These are phyloP conservation scores for Trichoderma pleuroti DNA, from an alignment of 2,329 filamentous ascomycete genomes.

Conservation along the genomic window DNA sequence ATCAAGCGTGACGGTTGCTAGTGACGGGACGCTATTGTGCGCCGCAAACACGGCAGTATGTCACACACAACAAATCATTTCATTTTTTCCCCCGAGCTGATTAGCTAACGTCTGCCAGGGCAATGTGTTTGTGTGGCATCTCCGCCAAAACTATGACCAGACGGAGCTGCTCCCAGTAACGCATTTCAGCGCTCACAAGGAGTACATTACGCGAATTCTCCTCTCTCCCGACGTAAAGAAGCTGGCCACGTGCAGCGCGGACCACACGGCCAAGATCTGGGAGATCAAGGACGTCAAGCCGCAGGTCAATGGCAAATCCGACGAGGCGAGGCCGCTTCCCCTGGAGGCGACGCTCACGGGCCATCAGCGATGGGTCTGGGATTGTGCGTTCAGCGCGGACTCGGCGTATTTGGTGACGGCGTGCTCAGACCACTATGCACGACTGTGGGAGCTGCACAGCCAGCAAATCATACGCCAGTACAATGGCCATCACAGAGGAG, in stretches of 20 bases:
- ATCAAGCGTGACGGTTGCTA: slow-evolving; percentile 91
- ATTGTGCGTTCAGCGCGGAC: slow-evolving; percentile 92
- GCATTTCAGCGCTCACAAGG: slow-evolving; percentile 84
- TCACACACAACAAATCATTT: background rate
- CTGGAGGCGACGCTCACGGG: slow-evolving; percentile 83
- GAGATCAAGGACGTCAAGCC: slow-evolving; percentile 71
- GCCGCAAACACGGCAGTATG: slow-evolving; percentile 85
- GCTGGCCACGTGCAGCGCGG: slow-evolving; percentile 87
- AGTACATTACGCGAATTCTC: slow-evolving; percentile 88
- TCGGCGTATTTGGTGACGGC: slow-evolving; percentile 90
- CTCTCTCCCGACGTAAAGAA: slow-evolving; percentile 92
- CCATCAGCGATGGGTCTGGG: slow-evolving; percentile 96
- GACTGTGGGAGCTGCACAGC: slow-evolving; percentile 82
- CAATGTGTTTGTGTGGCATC: slow-evolving; percentile 95
- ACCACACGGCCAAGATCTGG: slow-evolving; percentile 96
- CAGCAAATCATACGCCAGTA: slow-evolving; percentile 93
- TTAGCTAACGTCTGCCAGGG: slow-evolving; percentile 53
- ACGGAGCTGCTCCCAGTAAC: slow-evolving; percentile 84
- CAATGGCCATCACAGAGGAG: slow-evolving; percentile 87
- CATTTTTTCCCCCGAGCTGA: background rate
- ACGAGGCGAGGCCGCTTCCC: slow-evolving; percentile 60
- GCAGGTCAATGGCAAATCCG: slow-evolving; percentile 27
- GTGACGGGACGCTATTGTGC: slow-evolving; percentile 86
- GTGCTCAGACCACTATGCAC: slow-evolving; percentile 88
- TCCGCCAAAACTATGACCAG: slow-evolving; percentile 76